Evolutionary conservation across 139 green algal species (phyloP).

Genomic region (Spirogloea muscicola): DNA sequence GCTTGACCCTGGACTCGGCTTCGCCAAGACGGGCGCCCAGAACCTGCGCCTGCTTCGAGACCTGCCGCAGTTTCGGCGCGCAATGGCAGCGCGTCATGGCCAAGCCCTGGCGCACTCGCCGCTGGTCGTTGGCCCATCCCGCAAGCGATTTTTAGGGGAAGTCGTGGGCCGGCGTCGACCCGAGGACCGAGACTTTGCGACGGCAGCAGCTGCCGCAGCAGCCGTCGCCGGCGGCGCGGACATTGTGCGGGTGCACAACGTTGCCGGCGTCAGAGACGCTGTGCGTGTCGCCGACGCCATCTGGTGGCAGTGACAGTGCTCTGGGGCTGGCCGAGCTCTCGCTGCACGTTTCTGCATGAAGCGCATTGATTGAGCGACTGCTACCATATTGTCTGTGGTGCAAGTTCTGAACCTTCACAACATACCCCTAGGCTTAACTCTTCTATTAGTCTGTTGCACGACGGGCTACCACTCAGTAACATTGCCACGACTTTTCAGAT

Average conservation of each 20-base stretch:
- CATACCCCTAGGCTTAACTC: too few species aligned
- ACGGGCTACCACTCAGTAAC: too few species aligned
- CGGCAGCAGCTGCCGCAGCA: conserved; percentile 16
- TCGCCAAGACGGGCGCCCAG: conserved; percentile 30
- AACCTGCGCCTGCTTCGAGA: conserved; percentile 28
- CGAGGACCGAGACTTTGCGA: conserved; percentile 38
- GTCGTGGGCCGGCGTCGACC: conserved; percentile 4
- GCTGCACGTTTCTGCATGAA: too few species aligned
- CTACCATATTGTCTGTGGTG: too few species aligned
- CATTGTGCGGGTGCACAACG: conserved; percentile 41
- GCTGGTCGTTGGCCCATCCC: conserved; percentile 39
- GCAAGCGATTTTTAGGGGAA: conserved; percentile 40
- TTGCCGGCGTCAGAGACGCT: conserved; percentile 26
- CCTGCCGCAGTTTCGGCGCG: conserved; percentile 3
- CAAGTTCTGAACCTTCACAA: too few species aligned
- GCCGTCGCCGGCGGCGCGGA: conserved; percentile 34
- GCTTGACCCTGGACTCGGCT: conserved; percentile 45
- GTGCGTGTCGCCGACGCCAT: conserved; percentile 41
- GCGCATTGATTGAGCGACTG: too few species aligned
- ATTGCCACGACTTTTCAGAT: too few species aligned
- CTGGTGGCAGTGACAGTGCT: not conserved
- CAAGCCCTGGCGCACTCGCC: conserved; percentile 12
- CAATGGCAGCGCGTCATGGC: not conserved
- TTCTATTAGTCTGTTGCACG: too few species aligned
- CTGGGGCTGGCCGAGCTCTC: too few species aligned